These are phyloP conservation scores for Oryza glumipatula DNA, from an alignment of 176 grass and related monocot species.

Conservation along the genomic window DNA sequence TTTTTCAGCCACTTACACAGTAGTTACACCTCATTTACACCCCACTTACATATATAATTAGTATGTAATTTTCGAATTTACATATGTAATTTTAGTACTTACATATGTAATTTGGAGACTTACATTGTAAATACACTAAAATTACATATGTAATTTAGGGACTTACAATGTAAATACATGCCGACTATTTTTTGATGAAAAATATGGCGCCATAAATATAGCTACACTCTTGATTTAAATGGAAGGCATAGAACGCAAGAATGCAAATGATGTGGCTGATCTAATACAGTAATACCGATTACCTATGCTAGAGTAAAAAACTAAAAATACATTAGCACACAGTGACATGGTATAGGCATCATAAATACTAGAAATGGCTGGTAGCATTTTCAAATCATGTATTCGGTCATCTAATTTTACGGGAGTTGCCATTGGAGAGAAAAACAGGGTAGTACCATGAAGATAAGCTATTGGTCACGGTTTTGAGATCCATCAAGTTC, in stretches of 20 bases:
- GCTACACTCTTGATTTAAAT: neutral
- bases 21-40: too few relatives aligned
- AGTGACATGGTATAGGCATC: neutral
- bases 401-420: conserved; percentile 21
- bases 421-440: conserved; percentile 9
- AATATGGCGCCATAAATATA: too few relatives aligned
- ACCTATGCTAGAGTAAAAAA: neutral
- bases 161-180: too few relatives aligned
- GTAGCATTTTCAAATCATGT: conserved; percentile 1
- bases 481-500: conserved; percentile 73
- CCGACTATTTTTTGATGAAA: too few relatives aligned
- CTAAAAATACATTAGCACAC: neutral
- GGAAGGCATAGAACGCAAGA: neutral
- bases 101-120: too few relatives aligned
- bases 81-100: too few relatives aligned
- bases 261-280: conserved; percentile 2
- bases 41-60: too few relatives aligned
- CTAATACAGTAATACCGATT: neutral
- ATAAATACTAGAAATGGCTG: neutral
- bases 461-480: conserved; percentile 43
- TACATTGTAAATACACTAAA: too few relatives aligned
- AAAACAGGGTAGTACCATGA: conserved; percentile 35
- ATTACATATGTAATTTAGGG: too few relatives aligned
- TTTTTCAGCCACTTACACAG: too few relatives aligned
- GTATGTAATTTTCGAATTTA: too few relatives aligned